Conservation (phyloP, 345 rosid species). For the Eucalyptus shirleyi region DNA sequence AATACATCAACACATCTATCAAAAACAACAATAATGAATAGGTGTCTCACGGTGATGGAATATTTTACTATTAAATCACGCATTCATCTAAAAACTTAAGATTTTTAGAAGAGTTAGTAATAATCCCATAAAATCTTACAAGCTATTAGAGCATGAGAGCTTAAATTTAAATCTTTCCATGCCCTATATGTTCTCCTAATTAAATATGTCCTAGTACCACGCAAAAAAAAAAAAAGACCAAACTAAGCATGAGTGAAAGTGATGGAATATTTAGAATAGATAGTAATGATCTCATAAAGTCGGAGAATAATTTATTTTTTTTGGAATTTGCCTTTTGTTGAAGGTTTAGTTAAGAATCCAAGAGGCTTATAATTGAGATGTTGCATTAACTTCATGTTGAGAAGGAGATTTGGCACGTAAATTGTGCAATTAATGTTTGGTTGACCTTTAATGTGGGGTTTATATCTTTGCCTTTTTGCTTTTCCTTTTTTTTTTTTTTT, state of each 20-base stretch:
- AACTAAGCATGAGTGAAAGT: neutral
- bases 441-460: too few relatives aligned
- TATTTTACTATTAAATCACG: too few relatives aligned
- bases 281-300: too few relatives aligned
- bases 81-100: neutral
- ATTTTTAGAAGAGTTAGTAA: neutral
- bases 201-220: neutral
- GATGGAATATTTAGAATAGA: neutral
- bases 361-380: neutral
- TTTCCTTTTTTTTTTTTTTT: neutral
- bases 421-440: too few relatives aligned
- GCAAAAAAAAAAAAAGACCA: neutral
- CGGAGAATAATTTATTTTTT: too few relatives aligned
- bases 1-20: constrained; percentile 12
- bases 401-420: neutral
- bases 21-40: neutral
- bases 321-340: neutral
- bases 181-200: neutral
- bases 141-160: too few relatives aligned
- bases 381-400: neutral
- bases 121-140: neutral
- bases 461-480: neutral
- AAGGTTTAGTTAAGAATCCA: neutral
- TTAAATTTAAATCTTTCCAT: too few relatives aligned
- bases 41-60: too few relatives aligned